Base-by-base conservation (phyloP, 2,329 filamentous ascomycete species). In the Talaromyces amestolkiae region DNA sequence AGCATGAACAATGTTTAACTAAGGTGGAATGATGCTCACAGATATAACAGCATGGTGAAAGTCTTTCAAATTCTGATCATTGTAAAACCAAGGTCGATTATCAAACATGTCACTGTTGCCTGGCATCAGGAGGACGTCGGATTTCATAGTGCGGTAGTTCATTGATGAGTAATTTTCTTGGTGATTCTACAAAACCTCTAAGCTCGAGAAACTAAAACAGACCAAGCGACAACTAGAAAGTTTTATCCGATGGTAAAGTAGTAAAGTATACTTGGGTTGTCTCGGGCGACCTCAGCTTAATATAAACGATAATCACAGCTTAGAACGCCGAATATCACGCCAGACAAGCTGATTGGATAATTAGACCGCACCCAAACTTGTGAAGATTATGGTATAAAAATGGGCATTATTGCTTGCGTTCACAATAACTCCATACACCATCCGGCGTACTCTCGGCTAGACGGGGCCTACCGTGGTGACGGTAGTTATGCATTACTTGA, bases 261-360 rank as follows among this genome's bases (percentile, higher is more conserved):
- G 49, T 33, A 53, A n/a, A 31, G 49, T 53, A 53, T 53, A 31
- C 22, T 9, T 19, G 22, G 13, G 39, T 43, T 24, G 11, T 45
- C 39, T 43, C 22, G 39, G 61, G 61, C 37, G 61, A 63, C 19
- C 24, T 56, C 61, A 63, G 61, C 61, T 63, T 54, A 63, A 56
- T 63, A 63, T 63, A 63, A 54, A 62, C 9, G 35, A 31, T 41
- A 49, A 61, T 2, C 45, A 31, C 47, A 53, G 37, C 37, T 59
- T 17, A 1, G 33, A 45, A 59, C 24, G 39, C 56, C 22, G 37
- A 45, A 31, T 19, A 31, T 31, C 22, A 2, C 6, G 35, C 17
- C 22, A 24, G 3, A 17, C 15, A 45, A 59, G 56, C 35, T 45
- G 56, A 59, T 59, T 59, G 56, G 56, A 45, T 45, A 41, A 33